A percentile compares a stretch with the other conserved stretches of the same genome.
Conservation (phyloP, 192 early-diverging fungal species). For the Coemansia sp. region DNA sequence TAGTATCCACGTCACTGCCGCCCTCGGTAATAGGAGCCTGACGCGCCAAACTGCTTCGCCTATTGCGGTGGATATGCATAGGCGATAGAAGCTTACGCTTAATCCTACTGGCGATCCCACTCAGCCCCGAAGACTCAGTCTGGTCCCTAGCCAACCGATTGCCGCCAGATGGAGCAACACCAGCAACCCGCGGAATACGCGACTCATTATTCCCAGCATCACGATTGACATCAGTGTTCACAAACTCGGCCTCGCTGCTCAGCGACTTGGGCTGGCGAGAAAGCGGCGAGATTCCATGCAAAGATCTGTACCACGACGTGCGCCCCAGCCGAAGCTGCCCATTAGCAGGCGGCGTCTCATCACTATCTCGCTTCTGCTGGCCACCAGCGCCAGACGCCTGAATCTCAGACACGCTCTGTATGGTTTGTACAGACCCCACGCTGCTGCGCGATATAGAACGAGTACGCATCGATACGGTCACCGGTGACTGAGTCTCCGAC, state of each 20-base stretch:
- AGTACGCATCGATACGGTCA: slow-evolving; percentile 27
- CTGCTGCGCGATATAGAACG: slow-evolving; percentile 49
- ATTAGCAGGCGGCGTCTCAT: slow-evolving; percentile 3
- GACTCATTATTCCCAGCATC: neutral
- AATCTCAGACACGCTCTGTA: slow-evolving; percentile 19
- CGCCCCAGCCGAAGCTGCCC: slow-evolving; percentile 27
- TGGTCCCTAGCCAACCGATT: slow-evolving; percentile 4
- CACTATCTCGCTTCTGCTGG: neutral
- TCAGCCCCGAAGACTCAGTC: neutral
- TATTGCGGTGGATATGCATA: slow-evolving; percentile 15
- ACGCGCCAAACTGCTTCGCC: slow-evolving; percentile 14
- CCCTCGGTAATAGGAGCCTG: slow-evolving; percentile 9
- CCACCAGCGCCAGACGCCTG: neutral
- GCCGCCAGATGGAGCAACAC: neutral
- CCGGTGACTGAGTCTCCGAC: slow-evolving; percentile 13
- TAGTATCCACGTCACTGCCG: slow-evolving; percentile 14
- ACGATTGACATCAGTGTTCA: neutral
- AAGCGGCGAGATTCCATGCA: slow-evolving; percentile 52
- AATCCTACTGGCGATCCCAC: slow-evolving; percentile 12
- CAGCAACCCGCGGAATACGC: slow-evolving; percentile 32
- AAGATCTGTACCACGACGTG: slow-evolving; percentile 46
- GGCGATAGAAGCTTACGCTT: slow-evolving; percentile 30
- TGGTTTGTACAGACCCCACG: slow-evolving; percentile 19
- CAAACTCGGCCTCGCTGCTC: slow-evolving; percentile 43
- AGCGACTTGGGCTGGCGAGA: slow-evolving; percentile 48